Percentiles rank a stretch among this genome's conserved stretches.
Conservation (phyloP, 2,329 filamentous ascomycete genomes). For the Fusarium tjaetaba region DNA sequence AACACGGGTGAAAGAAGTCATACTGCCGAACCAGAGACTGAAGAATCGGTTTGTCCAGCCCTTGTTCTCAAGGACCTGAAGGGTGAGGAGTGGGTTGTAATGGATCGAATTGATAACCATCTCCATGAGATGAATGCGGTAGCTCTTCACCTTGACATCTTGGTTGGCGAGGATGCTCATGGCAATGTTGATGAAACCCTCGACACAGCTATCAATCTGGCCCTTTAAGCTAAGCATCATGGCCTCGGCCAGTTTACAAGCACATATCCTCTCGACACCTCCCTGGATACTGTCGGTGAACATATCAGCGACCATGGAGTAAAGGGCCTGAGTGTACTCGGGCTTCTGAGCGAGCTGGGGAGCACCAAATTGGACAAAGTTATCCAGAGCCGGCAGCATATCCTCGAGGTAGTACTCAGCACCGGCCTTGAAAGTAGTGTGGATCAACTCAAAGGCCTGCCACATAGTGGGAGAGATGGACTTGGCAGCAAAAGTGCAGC, state of each 20-base stretch:
- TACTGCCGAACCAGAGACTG: constrained; percentile 96
- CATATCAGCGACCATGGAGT: constrained; percentile 94
- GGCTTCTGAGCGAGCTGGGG: constrained; percentile 83
- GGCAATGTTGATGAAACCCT: constrained; percentile 87
- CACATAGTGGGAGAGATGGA: constrained; percentile 97
- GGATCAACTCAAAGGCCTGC: constrained; percentile 96
- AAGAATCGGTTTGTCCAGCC: constrained; percentile 99
- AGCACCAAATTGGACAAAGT: constrained; percentile 94
- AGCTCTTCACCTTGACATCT: constrained; percentile 89
- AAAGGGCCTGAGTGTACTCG: constrained; percentile 86
- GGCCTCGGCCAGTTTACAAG: constrained; percentile 96
- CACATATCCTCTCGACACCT: constrained; percentile 93
- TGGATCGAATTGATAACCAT: constrained; percentile 99
- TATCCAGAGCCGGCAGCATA: constrained; percentile 97
- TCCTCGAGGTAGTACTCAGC: constrained; percentile 98
- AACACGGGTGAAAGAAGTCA: constrained; percentile 90
- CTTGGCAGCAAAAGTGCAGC: constrained; percentile 98
- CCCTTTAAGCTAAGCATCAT: constrained; percentile 96
- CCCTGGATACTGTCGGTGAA: constrained; percentile 93
- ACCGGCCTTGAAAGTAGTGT: constrained; percentile 95
- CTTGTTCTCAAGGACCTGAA: constrained; percentile 89
- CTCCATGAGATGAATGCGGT: constrained; percentile 96
- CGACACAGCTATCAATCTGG: constrained; percentile 86
- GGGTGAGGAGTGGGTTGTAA: constrained; percentile 88
- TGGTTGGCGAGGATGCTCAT: constrained; percentile 82